Conservation (phyloP, 2,329 filamentous ascomycete genomes). For the Colletotrichum sp. region DNA sequence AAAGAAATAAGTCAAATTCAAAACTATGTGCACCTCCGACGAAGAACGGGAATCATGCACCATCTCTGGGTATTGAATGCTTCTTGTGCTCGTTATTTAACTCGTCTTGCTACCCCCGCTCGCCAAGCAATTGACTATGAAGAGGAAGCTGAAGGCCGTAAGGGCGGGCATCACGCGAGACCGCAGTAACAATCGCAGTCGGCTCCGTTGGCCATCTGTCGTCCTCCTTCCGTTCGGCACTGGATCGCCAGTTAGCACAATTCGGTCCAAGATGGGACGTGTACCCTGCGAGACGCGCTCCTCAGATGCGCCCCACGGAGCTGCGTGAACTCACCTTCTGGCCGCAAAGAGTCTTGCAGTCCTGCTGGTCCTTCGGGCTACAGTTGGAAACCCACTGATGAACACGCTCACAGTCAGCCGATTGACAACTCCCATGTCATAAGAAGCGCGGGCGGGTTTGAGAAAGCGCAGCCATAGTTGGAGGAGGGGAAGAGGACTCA, state of each 20-base stretch:
- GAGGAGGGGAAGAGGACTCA: neutral
- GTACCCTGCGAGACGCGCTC: neutral
- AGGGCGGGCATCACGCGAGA: neutral
- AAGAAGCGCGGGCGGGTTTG: neutral
- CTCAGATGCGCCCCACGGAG: neutral
- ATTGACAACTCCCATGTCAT: rapidly evolving
- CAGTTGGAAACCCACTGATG: neutral
- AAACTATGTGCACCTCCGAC: neutral
- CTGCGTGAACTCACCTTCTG: neutral
- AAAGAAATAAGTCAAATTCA: neutral
- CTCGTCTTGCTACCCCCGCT: rapidly evolving
- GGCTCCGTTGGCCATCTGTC: neutral
- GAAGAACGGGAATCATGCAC: rapidly evolving
- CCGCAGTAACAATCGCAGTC: neutral
- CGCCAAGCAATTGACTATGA: neutral
- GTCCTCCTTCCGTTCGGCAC: neutral
- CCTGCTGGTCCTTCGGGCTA: neutral
- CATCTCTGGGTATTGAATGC: neutral
- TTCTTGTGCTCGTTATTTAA: rapidly evolving
- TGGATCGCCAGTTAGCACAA: neutral
- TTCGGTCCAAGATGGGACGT: neutral
- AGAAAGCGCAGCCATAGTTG: neutral
- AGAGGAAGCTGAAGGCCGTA: neutral
- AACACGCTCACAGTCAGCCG: neutral
- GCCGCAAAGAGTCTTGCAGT: neutral